These are phyloP conservation scores for Boletus vinaceobasis DNA, from an alignment of 768 basidiomycete genomes.

Conservation along the genomic window DNA sequence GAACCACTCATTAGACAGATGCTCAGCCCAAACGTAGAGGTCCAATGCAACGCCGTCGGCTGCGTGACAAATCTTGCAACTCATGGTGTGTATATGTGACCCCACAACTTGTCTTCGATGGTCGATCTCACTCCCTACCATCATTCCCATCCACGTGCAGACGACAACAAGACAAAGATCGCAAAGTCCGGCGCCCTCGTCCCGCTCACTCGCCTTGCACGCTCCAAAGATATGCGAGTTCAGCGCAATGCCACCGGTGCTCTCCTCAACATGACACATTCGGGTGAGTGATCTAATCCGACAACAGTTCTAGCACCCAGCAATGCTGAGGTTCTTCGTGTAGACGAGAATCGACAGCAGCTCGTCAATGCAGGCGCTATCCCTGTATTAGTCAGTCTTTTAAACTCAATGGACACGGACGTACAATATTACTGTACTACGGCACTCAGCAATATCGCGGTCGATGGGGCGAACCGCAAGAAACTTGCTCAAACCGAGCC, in stretches of 20 bases:
- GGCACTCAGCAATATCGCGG: slow-evolving; percentile 96
- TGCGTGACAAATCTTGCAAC: slow-evolving; percentile 99
- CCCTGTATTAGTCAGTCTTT: slow-evolving; percentile 89
- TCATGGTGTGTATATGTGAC: slow-evolving; percentile 62
- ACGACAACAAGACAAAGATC: slow-evolving; percentile 99
- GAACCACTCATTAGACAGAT: slow-evolving; percentile 98
- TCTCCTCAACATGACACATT: slow-evolving; percentile 98
- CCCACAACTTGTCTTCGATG: neutral
- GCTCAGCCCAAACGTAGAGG: slow-evolving; percentile 98
- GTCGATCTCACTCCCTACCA: slow-evolving; percentile 5
- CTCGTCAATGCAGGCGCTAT: slow-evolving; percentile 98
- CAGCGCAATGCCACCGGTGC: slow-evolving; percentile 99
- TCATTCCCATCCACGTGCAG: slow-evolving; percentile 38
- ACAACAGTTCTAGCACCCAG: neutral
- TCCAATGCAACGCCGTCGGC: slow-evolving; percentile 99
- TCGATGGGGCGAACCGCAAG: slow-evolving; percentile 92
- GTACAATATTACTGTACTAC: slow-evolving; percentile 99
- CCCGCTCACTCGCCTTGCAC: slow-evolving; percentile 90
- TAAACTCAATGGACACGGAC: slow-evolving; percentile 97
- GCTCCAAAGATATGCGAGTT: slow-evolving; percentile 98
- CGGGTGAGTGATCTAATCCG: slow-evolving; percentile 51
- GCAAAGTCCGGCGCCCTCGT: slow-evolving; percentile 99
- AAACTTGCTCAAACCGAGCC: slow-evolving; percentile 93
- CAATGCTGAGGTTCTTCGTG: slow-evolving; percentile 1
- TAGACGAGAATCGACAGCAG: slow-evolving; percentile 98